Conservation (phyloP, 2,329 filamentous ascomycete species). For the Cryphonectria japonica region DNA sequence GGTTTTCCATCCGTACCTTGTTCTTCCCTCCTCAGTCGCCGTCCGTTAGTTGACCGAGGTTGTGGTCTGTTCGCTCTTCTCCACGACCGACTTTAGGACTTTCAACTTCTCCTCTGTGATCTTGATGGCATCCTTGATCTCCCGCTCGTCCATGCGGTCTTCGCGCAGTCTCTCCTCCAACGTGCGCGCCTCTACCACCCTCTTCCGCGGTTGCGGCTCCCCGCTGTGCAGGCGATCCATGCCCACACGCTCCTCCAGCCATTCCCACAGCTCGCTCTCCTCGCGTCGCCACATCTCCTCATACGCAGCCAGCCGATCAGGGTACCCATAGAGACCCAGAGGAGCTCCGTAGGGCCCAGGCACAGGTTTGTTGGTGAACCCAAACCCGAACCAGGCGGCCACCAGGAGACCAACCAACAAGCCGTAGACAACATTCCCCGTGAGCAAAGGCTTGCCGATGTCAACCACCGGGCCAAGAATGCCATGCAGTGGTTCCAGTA, state of each 20-base stretch:
- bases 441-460: constrained; percentile 72
- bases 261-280: constrained; percentile 89
- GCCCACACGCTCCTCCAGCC: constrained; percentile 85
- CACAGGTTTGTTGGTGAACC: constrained; percentile 47
- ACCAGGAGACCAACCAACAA: constrained; percentile 75
- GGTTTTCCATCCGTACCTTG: constrained; percentile 12
- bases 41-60: constrained; percentile 1
- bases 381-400: constrained; percentile 73
- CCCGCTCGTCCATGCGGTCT: constrained; percentile 69
- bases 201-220: constrained; percentile 48
- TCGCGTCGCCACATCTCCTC: constrained; percentile 91
- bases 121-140: constrained; percentile 79
- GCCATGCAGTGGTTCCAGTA: constrained; percentile 76
- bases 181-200: constrained; percentile 56
- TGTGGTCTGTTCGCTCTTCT: constrained; percentile 51
- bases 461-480: constrained; percentile 72
- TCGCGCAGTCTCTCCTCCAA: constrained; percentile 63
- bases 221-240: constrained; percentile 61
- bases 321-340: constrained; percentile 47
- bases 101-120: constrained; percentile 85
- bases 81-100: constrained; percentile 74
- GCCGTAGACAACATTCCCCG: constrained; percentile 76
- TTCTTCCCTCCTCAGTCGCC: neutral
- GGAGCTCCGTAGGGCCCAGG: constrained; percentile 44
- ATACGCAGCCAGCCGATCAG: constrained; percentile 79